Evolutionary conservation across 768 basidiomycete genomes (phyloP), one percentile per base, ranked within the genome.

Genomic region (Boletus barrowsii): DNA sequence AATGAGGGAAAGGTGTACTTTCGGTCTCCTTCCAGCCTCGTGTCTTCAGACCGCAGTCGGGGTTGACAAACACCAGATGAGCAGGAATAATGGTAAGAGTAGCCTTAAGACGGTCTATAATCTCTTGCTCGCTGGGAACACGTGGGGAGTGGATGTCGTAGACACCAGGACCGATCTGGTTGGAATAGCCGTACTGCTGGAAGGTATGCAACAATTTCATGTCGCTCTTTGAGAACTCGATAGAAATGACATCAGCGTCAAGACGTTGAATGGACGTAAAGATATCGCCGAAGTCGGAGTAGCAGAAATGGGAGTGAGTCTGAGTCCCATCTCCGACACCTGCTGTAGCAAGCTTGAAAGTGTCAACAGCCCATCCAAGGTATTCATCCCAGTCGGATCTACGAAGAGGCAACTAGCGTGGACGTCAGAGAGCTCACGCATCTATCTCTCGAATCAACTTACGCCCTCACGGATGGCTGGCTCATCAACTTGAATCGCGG

Each of bases 71-170:
- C 72, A 93, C 81, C 53, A 94, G 81, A 55, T 87, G 81, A 66
- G 81, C 79, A 55, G 90, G 87, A 60, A 98, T 84, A 68, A 89
- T 88, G 49, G 77, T 76, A 63, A 92, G 83, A 83, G 96, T 93
- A 61, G 84, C 73, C 73, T 82, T 82, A 70, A 98, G 79, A 66
- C 95, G 90, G 64, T 95, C 88, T 78, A 86, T 88, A 78, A 98
- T 94, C 79, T 99, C 97, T 72, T 93, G 82, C 65, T 86, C 84
- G 56, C 84, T 77, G 42, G 97, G 97, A 59, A 99, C 91, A 84
- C 97, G 94, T 59, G 97, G 97, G 64, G 95, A 98, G 81, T 98
- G 97, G 77, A 99, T 97, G 73, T 98, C 95, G 71, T 97, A 97
- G 69, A 97, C 93, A 82, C 93, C 96, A 18, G 96, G 96, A 54